phyloP scores from a whole-genome alignment of 1,284 basidiomycete genomes.

The Crocinoboletus sp. region DNA sequence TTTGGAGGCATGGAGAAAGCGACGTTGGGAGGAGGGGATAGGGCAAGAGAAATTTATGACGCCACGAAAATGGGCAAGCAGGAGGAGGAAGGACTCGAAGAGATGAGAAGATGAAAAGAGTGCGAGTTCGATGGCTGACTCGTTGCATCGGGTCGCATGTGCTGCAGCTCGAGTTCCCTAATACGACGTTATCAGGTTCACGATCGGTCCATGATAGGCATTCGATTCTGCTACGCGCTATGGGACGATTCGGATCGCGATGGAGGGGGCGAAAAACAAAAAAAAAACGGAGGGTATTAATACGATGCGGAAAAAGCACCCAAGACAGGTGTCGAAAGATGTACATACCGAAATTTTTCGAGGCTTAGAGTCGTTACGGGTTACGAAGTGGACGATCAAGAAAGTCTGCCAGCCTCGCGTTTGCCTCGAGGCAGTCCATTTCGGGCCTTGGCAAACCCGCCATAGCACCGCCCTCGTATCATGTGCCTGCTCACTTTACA shows the following conservation, averaged over 20 bases:
- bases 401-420: slow-evolving; percentile 17
- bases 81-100: too few species aligned
- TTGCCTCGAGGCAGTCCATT: slow-evolving; percentile 25
- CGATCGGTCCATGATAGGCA: slow-evolving; percentile 33
- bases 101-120: slow-evolving; percentile 18
- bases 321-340: background rate
- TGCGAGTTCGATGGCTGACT: slow-evolving; percentile 23
- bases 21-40: background rate
- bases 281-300: slow-evolving; percentile 9
- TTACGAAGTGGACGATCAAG: background rate
- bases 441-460: slow-evolving; percentile 4
- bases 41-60: slow-evolving; percentile 9
- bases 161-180: slow-evolving; percentile 19
- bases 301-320: background rate
- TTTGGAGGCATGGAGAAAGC: slow-evolving; percentile 26
- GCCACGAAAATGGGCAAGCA: slow-evolving; percentile 4
- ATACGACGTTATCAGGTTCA: slow-evolving; percentile 25
- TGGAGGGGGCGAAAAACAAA: too few species aligned
- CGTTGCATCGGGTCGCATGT: slow-evolving; percentile 28
- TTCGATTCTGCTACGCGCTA: slow-evolving; percentile 10
- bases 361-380: background rate
- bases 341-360: slow-evolving; percentile 13
- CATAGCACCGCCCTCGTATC: slow-evolving; percentile 5
- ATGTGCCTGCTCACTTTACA: slow-evolving; percentile 2
- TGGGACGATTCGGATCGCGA: slow-evolving; percentile 23